Conservation (phyloP, 768 basidiomycete genomes). For the Suillus paluster region DNA sequence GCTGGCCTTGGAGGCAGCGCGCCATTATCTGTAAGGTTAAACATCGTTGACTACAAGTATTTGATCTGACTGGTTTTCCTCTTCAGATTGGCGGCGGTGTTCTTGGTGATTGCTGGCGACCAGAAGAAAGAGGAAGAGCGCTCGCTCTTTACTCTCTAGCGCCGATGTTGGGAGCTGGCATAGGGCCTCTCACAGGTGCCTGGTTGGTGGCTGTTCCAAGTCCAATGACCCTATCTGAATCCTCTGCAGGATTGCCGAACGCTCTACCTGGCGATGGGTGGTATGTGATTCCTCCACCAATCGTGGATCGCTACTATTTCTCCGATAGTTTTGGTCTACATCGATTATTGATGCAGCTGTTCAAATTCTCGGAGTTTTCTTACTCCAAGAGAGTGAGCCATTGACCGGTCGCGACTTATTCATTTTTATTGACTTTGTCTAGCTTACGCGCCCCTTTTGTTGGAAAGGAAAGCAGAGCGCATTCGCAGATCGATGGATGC, state of each 20-base stretch:
- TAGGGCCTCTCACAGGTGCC: conserved; percentile 65
- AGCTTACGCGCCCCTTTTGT: conserved; percentile 35
- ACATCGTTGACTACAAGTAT: background rate
- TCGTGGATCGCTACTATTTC: background rate
- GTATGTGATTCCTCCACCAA: conserved; percentile 36
- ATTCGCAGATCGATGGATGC: conserved; percentile 50
- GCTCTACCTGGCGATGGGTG: conserved; percentile 75
- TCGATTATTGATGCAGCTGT: conserved; percentile 57
- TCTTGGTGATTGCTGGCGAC: conserved; percentile 61
- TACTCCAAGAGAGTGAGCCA: conserved; percentile 64
- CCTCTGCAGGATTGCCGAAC: conserved; percentile 51
- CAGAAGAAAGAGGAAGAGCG: conserved; percentile 67
- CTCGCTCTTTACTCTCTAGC: conserved; percentile 67
- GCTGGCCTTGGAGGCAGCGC: conserved; percentile 77
- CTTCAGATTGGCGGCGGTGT: conserved; percentile 66
- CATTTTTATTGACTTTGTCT: conserved; percentile 18
- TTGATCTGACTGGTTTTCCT: background rate
- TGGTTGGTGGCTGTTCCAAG: conserved; percentile 40
- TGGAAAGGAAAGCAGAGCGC: conserved; percentile 55
- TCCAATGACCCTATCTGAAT: background rate
- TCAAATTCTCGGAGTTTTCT: conserved; percentile 59
- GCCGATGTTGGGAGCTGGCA: conserved; percentile 64
- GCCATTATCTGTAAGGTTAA: conserved; percentile 49
- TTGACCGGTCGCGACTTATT: background rate
- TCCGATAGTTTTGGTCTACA: conserved; percentile 64